Conservation (phyloP, 805 yeast species). For the Lipomyces sp. region DNA sequence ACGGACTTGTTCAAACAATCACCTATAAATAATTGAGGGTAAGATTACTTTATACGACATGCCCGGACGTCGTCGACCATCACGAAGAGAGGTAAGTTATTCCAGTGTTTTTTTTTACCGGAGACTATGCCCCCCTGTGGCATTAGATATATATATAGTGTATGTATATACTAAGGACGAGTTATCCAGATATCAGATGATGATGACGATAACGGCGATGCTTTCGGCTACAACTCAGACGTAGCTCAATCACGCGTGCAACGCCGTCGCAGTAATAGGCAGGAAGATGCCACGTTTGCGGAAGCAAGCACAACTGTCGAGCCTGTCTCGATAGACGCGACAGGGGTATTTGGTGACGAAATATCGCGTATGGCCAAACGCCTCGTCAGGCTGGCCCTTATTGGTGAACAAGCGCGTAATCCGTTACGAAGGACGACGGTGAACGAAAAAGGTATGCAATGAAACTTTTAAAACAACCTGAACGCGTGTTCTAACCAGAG, state of each 20-base stretch:
- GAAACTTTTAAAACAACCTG: background rate
- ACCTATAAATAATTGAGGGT: background rate
- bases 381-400: slow-evolving; percentile 29
- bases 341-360: slow-evolving; percentile 14
- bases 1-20: background rate
- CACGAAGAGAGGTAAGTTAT: background rate
- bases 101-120: background rate
- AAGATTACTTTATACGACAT: background rate
- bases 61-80: background rate
- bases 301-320: background rate
- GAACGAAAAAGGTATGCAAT: slow-evolving; percentile 25
- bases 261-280: background rate
- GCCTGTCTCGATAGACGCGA: background rate
- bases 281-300: background rate
- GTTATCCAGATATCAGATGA: background rate
- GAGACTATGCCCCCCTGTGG: no score
- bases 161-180: background rate
- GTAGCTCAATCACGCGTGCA: background rate
- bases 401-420: slow-evolving; percentile 17
- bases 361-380: slow-evolving; percentile 34
- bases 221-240: slow-evolving; percentile 2
- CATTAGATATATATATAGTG: background rate
- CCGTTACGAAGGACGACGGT: slow-evolving; percentile 29
- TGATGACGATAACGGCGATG: background rate
- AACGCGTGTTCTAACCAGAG: background rate